phyloP scores from a whole-genome alignment of 768 basidiomycete genomes.

The Ephemerocybe angulata region DNA sequence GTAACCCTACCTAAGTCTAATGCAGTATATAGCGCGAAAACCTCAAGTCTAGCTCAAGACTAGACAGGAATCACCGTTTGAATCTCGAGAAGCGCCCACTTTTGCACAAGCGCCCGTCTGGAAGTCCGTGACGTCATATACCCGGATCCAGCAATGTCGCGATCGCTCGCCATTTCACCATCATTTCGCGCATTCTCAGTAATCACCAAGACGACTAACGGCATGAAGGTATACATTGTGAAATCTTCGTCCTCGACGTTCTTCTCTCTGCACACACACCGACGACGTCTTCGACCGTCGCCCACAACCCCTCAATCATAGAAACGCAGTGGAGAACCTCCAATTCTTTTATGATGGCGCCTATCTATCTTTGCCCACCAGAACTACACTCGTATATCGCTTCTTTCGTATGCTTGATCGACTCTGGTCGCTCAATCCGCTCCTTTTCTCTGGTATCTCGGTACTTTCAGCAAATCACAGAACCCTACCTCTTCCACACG shows the following conservation, averaged over 20 bases:
- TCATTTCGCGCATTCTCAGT: not conserved
- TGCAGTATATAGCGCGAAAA: too few species aligned
- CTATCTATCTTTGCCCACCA: slow-evolving; percentile 37
- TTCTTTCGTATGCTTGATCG: slow-evolving; percentile 38
- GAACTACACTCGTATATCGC: slow-evolving; percentile 46
- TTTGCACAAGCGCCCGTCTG: too few species aligned
- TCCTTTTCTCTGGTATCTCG: slow-evolving; percentile 37
- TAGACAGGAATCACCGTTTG: too few species aligned
- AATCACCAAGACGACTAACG: not conserved
- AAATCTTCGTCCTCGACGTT: not conserved
- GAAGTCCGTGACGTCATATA: too few species aligned
- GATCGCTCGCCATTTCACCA: slow-evolving; percentile 7
- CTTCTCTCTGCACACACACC: not conserved
- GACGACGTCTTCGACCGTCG: slow-evolving; percentile 1
- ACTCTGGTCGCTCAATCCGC: slow-evolving; percentile 30
- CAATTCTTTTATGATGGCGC: slow-evolving; percentile 3
- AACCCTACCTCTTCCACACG: slow-evolving; percentile 38
- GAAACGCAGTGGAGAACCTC: too few species aligned
- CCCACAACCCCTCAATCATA: too few species aligned
- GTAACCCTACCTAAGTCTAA: too few species aligned
- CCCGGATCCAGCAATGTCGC: slow-evolving; percentile 11
- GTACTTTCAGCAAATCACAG: slow-evolving; percentile 36
- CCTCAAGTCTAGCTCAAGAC: too few species aligned
- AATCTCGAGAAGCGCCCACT: too few species aligned
- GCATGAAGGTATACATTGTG: not conserved